A percentile compares a stretch with the other conserved stretches of the same genome.
phyloP scores from a whole-genome alignment of 2,329 filamentous ascomycete genomes.

The Chaetomium olivaceum region DNA sequence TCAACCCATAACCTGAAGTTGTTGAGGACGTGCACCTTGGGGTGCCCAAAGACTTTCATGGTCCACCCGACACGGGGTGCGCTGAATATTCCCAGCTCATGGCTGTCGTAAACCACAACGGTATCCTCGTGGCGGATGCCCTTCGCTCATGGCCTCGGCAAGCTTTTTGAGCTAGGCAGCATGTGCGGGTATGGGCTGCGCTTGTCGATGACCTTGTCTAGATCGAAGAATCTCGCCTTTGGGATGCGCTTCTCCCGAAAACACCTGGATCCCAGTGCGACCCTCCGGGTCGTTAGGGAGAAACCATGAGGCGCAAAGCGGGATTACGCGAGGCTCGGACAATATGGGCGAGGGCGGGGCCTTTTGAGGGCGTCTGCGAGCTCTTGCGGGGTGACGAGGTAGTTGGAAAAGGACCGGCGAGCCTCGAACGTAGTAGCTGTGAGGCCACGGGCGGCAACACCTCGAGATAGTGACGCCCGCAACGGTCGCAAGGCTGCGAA shows the following conservation, averaged over 20 bases:
- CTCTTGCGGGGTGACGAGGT: slow-evolving; percentile 82
- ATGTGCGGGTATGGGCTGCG: slow-evolving; percentile 93
- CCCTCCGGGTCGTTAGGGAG: slow-evolving; percentile 77
- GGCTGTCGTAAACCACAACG: slow-evolving; percentile 90
- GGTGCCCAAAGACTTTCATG: slow-evolving; percentile 83
- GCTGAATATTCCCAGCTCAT: slow-evolving; percentile 90
- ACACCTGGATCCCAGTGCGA: slow-evolving; percentile 77
- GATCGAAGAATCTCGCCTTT: slow-evolving; percentile 90
- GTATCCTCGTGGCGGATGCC: slow-evolving; percentile 86
- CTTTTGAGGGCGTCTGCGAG: slow-evolving; percentile 78
- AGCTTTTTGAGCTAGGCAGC: slow-evolving; percentile 79
- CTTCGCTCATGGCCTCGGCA: slow-evolving; percentile 79
- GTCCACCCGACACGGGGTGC: slow-evolving; percentile 95
- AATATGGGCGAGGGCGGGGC: slow-evolving; percentile 79
- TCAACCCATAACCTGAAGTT: slow-evolving; percentile 96
- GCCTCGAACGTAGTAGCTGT: slow-evolving; percentile 29
- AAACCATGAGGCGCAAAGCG: slow-evolving; percentile 94
- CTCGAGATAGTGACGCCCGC: slow-evolving; percentile 44
- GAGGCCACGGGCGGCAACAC: slow-evolving; percentile 31
- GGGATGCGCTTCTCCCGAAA: slow-evolving; percentile 81
- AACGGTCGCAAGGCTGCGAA: slow-evolving; percentile 46
- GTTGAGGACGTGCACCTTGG: slow-evolving; percentile 85
- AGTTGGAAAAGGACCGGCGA: slow-evolving; percentile 68
- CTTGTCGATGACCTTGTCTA: slow-evolving; percentile 87
- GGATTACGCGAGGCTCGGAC: slow-evolving; percentile 78